Evolutionary conservation across 75 land plant genomes (phyloP).

Genomic region (Adiantum capillusveneris): DNA sequence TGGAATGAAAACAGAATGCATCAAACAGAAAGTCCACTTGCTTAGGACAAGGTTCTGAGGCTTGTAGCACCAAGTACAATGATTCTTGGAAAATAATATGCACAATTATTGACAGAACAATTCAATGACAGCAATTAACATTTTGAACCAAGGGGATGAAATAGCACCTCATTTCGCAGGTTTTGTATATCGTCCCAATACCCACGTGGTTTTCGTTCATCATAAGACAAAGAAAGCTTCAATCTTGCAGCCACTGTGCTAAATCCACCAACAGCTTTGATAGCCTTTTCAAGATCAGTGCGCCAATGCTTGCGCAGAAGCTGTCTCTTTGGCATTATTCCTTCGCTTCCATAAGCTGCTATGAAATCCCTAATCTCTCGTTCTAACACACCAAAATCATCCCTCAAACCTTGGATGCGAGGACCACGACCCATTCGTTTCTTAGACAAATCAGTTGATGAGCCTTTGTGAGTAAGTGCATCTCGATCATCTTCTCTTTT

Average conservation of each 20-base stretch:
- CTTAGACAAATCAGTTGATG: neutral
- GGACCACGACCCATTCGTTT: conserved; percentile 13
- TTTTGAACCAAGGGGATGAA: no score
- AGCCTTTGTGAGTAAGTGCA: neutral
- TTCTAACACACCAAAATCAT: conserved; percentile 67
- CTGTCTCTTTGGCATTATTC: conserved; percentile 93
- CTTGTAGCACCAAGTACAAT: no score
- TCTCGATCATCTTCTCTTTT: conserved; percentile 5
- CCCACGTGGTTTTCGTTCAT: conserved; percentile 85
- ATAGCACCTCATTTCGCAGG: conserved; percentile 73
- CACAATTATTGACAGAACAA: no score
- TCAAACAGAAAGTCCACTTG: no score
- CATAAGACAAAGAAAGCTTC: conserved; percentile 80
- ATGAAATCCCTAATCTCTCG: conserved; percentile 61
- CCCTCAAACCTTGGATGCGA: conserved; percentile 64
- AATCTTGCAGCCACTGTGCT: conserved; percentile 62
- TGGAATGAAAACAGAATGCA: no score
- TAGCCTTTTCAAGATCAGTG: conserved; percentile 93
- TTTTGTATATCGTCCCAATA: conserved; percentile 94
- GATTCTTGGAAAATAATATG: no score
- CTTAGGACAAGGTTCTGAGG: no score
- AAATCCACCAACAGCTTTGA: conserved; percentile 90
- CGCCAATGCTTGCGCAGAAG: conserved; percentile 75
- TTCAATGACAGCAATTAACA: no score
- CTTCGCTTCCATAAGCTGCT: conserved; percentile 66